Conservation (phyloP, 495 filamentous ascomycete species). For the Evernia prunastri region DNA sequence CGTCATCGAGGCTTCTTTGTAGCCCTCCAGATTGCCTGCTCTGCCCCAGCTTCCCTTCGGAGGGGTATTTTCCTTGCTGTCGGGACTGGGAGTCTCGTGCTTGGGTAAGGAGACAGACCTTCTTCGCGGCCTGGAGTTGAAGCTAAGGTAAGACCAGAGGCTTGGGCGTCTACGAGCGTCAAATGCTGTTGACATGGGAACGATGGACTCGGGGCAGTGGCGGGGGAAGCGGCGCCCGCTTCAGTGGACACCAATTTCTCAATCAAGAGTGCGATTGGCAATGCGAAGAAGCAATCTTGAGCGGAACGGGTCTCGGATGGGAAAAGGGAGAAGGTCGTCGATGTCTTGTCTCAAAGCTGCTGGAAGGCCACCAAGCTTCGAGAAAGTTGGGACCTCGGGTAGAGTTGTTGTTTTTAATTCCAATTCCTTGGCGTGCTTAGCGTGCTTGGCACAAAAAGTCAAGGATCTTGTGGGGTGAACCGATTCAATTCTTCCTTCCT, state of each 20-base stretch:
- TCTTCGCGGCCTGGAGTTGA: constrained; percentile 32
- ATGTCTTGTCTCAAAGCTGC: no score
- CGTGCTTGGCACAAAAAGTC: no score
- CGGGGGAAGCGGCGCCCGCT: background rate
- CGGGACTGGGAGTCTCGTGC: constrained; percentile 32
- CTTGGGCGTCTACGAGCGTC: constrained; percentile 38
- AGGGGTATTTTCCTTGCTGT: constrained; percentile 42
- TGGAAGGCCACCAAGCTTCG: no score
- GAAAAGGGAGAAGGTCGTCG: no score
- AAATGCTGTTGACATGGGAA: constrained; percentile 38
- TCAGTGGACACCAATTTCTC: constrained; percentile 3
- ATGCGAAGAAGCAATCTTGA: background rate
- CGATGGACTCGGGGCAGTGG: constrained; percentile 9
- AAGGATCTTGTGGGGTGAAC: no score
- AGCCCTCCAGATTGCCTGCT: constrained; percentile 36
- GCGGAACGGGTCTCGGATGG: no score
- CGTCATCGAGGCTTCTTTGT: constrained; percentile 53
- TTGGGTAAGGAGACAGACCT: constrained; percentile 37
- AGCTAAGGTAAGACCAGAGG: constrained; percentile 45
- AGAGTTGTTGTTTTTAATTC: no score
- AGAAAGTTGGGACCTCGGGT: no score
- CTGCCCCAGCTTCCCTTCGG: constrained; percentile 17
- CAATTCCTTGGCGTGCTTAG: no score
- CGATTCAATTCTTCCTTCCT: no score
- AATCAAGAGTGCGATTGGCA: background rate